Percentiles rank a stretch among this genome's conserved stretches.
phyloP scores from a whole-genome alignment of 306 rosid species.

The Luffa aegyptiaca region DNA sequence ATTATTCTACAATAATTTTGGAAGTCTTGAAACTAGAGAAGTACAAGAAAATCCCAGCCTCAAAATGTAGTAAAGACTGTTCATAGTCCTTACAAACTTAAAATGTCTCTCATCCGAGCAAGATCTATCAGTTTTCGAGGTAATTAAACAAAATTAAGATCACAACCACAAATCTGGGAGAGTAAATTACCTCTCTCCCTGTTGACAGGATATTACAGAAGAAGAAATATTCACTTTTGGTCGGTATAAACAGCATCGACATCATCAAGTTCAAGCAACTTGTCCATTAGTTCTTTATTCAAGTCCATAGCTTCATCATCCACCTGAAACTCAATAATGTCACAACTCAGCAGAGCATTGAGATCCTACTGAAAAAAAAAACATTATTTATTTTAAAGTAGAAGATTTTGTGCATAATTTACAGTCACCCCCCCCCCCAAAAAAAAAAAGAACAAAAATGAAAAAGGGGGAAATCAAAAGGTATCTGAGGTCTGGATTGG shows the following conservation, averaged over 20 bases:
- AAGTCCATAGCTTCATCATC: constrained; percentile 88
- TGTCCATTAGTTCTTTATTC: constrained; percentile 74
- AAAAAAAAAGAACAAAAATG: neutral
- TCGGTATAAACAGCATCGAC: constrained; percentile 94
- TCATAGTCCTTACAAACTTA: constrained; percentile 1
- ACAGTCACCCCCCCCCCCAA: neutral
- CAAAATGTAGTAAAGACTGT: neutral
- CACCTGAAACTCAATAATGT: constrained; percentile 43
- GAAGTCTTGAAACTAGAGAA: neutral
- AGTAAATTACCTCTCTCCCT: neutral
- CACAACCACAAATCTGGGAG: neutral
- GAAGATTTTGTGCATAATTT: too few relatives aligned
- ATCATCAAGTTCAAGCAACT: constrained; percentile 86
- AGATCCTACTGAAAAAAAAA: neutral
- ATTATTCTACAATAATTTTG: neutral
- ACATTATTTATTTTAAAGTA: neutral
- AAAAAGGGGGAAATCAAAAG: neutral
- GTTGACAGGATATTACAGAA: neutral
- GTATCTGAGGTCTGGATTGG: neutral
- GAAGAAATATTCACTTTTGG: constrained; percentile 40
- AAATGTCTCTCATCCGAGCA: neutral
- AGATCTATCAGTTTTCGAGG: neutral
- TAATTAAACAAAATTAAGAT: neutral
- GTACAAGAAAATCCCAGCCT: neutral
- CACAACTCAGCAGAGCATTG: neutral